Evolutionary conservation across 1,139 yeast genomes (phyloP), one percentile per base, ranked within the genome.

Genomic region (Petasospora fabianii): DNA sequence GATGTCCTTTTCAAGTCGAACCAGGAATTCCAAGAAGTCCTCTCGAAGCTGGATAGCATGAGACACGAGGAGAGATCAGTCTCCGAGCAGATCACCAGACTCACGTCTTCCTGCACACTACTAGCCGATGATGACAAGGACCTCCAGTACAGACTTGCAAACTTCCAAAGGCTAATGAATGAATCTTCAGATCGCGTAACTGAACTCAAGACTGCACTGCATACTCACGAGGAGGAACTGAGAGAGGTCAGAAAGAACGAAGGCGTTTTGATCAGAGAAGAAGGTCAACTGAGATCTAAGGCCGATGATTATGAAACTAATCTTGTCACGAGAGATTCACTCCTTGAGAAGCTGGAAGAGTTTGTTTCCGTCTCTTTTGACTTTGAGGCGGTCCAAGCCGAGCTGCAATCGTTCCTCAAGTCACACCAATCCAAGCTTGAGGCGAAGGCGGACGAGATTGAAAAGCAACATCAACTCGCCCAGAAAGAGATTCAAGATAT

Each of bases 21-120:
- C 56, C 96, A 87, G 59, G 83, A 80, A 44, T 88, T 84, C 54
- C 96, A 88, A 57, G 72, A 77, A 44, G 77, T 80, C 2, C 59
- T 87, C 21, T 79, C 84, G 29, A 77, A 76, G 48, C 61, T 79
- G 22, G 87, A 84, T 31, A 79, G 77, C 44, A 59, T 81, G 32
- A 62, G 64, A 26, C 76, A 73, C 47, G 73, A 73, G 41, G 67
- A 67, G 43, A 53, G 55, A 16, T 64, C 77, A 1, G 58, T 74
- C 18, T 47, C 50, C 13, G 76, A 73, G 32, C 83, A 77, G 50
- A 66, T 78, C 10, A 61, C 63, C 8, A 65, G 86, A 36, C 54
- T 78, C 19, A 56, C 63, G 34, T 50, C 60, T 3, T 61, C 80
- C 2, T 68, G 78, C 27, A 71, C 71, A 35, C 46, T 71, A 1